These are phyloP conservation scores for Coemansia sp. DNA, from an alignment of 192 early-diverging fungal species.

Conservation along the genomic window DNA sequence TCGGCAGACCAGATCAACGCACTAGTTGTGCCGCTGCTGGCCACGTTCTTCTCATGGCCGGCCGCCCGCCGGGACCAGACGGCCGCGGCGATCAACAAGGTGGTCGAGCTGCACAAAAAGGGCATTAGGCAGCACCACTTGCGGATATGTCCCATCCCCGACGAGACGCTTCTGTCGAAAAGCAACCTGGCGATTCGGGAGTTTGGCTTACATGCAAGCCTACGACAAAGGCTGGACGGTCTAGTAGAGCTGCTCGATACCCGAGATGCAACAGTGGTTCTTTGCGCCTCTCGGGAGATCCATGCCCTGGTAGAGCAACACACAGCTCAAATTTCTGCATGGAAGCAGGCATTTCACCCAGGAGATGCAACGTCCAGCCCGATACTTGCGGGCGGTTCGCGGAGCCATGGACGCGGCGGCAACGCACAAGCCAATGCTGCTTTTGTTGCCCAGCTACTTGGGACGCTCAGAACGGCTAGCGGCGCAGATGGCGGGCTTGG, in stretches of 20 bases:
- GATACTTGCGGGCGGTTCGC: too few relatives aligned
- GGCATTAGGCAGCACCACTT: slow-evolving; percentile 9
- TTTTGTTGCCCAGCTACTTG: slow-evolving; percentile 7
- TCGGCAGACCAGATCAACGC: slow-evolving; percentile 39
- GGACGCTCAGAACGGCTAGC: slow-evolving; percentile 19
- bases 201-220: background rate
- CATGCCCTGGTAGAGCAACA: slow-evolving; percentile 12
- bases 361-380: background rate
- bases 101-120: slow-evolving; percentile 12
- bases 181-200: slow-evolving; percentile 14
- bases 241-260: slow-evolving; percentile 27
- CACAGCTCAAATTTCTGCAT: slow-evolving; percentile 11
- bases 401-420: background rate
- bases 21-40: slow-evolving; percentile 36
- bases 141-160: slow-evolving; percentile 35
- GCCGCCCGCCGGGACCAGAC: background rate
- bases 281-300: slow-evolving; percentile 37
- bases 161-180: slow-evolving; percentile 29
- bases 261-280: slow-evolving; percentile 23
- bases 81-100: slow-evolving; percentile 16
- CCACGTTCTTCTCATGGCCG: slow-evolving; percentile 11
- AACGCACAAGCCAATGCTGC: slow-evolving; percentile 8
- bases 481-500: slow-evolving; percentile 15
- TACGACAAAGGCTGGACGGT: slow-evolving; percentile 11
- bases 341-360: slow-evolving; percentile 26